Evolutionary conservation across 1,284 basidiomycete genomes (phyloP), one percentile per base, ranked within the genome.

Genomic region (Fomitopsis palustris): DNA sequence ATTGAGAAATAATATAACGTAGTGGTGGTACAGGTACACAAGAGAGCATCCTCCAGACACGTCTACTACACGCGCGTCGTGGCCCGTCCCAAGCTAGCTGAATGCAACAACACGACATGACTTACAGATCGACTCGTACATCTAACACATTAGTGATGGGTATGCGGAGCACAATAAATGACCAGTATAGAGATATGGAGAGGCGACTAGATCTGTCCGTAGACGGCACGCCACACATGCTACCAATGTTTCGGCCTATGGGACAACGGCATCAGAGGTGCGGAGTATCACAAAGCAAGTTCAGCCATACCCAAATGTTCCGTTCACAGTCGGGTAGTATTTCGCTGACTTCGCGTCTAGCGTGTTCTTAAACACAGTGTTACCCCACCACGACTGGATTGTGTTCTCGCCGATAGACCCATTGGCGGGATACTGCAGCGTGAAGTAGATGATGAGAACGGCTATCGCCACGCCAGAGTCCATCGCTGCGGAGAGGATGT

Each of bases 401-500:
- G 65, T 75, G 59, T 66, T 65, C 31, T 45, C 43, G 39, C 79
- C 82, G 41, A 83, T 77, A 6, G 65, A 64, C 6, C 81, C 79
- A 62, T 77, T 76, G 8, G 37, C 12, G 1, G 80, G 80, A 57
- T 72, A 81, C 64, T 81, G 77, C 23, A 82, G 68, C 56, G 74
- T 74, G 69, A 83, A 83, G 71, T 78, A 83, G 37, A 82, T 75
- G 19, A 82, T 42, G 39, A 82, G 66, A 10, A 75, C 72, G 3
- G 76, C 72, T 41, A 80, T 70, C 1, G 81, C 81, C 10, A 79
- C 70, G 29, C 80, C 80, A 3, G 77, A 73, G 62, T 82, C 81
- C 29, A 82, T 68, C 0, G 77, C 80, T 8, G 80, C 81, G 8
- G 81, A 82, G 12, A 82, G 69, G 45, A 81, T 79, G 59, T 82